Base-by-base conservation (phyloP, 805 yeast species). In the Scheffersomyces amazonensis region DNA sequence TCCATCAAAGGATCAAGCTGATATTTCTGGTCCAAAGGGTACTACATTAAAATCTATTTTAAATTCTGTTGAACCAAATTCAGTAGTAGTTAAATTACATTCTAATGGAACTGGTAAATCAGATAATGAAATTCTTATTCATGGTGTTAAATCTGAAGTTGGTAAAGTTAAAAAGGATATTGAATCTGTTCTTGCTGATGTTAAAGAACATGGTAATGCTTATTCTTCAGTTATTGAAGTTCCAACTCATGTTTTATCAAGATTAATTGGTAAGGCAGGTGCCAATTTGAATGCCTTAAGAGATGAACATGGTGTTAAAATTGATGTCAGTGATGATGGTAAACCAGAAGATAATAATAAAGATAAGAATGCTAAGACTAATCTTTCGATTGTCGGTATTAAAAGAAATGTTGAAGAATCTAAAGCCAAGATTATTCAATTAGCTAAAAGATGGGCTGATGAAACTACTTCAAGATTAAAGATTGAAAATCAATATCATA, bases 261-360 rank as follows among this genome's bases (percentile, higher is more conserved):
- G 93, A 63, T 71, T 95, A 37, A 88, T 93, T 60, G 99, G 99
- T 49, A 85, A 83, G 57, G 85, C 79, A 43, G 99, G 99, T 39
- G 66, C 87, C 31, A 79, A 80, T 55, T 65, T 93, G 54, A 76
- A 78, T 49, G 68, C 76, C 35, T 60, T 88, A 43, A 75, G 84
- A 46, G 87, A 84, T 8, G 83, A 85, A 53, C 87, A 71, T 52
- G 87, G 81, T 34, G 87, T 86, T 48, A 76, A 75, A 49, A 73
- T 93, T 44, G 96, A 90, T 53, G 81, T 88, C 37, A 78, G 76
- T 36, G 81, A 77, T 34, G 68, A 65, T 11, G 73, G 66, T 31
- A 75, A 77, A 24, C 53, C 60, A 19, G 62, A 60, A 24, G 39
- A 42, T 7, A 70, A 61, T 29, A 63, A 62, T 28, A 52, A 51